Conservation (phyloP, 768 basidiomycete species). For the Polyporus arcularius region DNA sequence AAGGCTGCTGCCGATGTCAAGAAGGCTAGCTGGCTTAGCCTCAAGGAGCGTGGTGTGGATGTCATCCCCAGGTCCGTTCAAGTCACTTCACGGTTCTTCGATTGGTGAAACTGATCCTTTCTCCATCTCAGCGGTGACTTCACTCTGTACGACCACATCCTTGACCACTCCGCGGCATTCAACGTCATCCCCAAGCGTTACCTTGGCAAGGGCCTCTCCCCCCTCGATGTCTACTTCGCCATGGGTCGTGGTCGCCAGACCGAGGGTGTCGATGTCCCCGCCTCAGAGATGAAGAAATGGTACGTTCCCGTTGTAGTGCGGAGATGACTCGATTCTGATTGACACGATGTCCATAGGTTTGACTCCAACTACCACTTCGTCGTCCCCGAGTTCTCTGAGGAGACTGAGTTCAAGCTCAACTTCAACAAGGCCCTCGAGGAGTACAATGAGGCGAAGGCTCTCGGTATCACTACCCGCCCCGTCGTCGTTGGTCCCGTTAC, state of each 20-base stretch:
- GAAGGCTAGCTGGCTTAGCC: conserved; percentile 82
- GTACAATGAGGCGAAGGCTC: conserved; percentile 91
- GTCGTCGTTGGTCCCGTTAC: conserved; percentile 95
- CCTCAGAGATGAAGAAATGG: conserved; percentile 99
- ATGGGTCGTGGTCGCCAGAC: conserved; percentile 99
- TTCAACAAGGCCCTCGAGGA: conserved; percentile 95
- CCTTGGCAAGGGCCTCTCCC: conserved; percentile 78
- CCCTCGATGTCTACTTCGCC: conserved; percentile 96
- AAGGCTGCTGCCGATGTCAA: conserved; percentile 86
- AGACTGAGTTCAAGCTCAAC: conserved; percentile 91
- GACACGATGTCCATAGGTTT: conserved; percentile 59
- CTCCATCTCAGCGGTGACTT: conserved; percentile 81
- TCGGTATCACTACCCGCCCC: conserved; percentile 89
- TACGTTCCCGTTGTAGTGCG: conserved; percentile 28
- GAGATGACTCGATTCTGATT: background rate
- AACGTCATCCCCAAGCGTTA: conserved; percentile 97
- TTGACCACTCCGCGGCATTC: conserved; percentile 95
- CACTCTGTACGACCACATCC: conserved; percentile 97
- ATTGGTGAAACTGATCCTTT: conserved; percentile 16
- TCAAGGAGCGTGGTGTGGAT: conserved; percentile 87
- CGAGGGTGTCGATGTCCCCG: conserved; percentile 92
- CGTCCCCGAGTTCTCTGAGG: conserved; percentile 92
- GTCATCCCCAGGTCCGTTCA: conserved; percentile 81
- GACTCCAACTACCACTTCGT: conserved; percentile 99
- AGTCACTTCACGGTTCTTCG: conserved; percentile 17